A percentile compares a stretch with the other conserved stretches of the same genome.
Conservation (phyloP, 1,284 basidiomycete species). For the Ustilago loliicola region DNA sequence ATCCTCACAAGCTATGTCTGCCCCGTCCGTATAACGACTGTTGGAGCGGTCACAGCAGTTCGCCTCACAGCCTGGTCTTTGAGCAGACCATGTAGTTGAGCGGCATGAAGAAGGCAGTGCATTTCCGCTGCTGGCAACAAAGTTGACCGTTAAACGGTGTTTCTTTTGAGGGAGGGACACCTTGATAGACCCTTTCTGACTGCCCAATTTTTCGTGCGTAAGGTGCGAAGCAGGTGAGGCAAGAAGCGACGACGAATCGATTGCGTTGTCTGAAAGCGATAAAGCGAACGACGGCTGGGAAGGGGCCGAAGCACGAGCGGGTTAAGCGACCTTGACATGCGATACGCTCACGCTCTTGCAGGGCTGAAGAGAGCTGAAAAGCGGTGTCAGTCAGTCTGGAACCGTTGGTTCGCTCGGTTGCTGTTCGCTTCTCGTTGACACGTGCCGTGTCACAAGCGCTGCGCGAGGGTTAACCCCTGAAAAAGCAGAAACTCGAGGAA, state of each 20-base stretch:
- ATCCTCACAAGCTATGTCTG: too few relatives aligned
- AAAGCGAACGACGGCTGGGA: background rate
- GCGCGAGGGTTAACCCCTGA: background rate
- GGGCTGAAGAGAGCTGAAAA: too few relatives aligned
- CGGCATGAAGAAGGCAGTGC: conserved; percentile 1
- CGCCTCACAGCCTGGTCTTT: too few relatives aligned
- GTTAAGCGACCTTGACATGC: conserved; percentile 2
- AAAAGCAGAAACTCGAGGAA: background rate
- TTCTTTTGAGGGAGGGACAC: background rate
- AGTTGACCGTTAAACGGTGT: background rate
- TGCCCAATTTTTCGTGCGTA: background rate
- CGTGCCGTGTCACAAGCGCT: background rate
- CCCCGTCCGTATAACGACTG: too few relatives aligned
- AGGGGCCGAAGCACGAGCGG: conserved; percentile 1
- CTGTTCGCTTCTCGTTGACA: background rate
- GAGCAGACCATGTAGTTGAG: too few relatives aligned
- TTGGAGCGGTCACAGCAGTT: too few relatives aligned
- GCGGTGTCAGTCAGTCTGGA: background rate
- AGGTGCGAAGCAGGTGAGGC: background rate
- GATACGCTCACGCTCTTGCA: too few relatives aligned
- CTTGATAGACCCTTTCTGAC: too few relatives aligned
- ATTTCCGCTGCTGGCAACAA: background rate
- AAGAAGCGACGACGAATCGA: too few relatives aligned
- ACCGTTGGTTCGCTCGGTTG: conserved; percentile 6
- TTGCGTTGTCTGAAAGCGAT: background rate